Base-by-base conservation (phyloP, 352 stramenopile species). In the Thalassiosira hispida region DNA sequence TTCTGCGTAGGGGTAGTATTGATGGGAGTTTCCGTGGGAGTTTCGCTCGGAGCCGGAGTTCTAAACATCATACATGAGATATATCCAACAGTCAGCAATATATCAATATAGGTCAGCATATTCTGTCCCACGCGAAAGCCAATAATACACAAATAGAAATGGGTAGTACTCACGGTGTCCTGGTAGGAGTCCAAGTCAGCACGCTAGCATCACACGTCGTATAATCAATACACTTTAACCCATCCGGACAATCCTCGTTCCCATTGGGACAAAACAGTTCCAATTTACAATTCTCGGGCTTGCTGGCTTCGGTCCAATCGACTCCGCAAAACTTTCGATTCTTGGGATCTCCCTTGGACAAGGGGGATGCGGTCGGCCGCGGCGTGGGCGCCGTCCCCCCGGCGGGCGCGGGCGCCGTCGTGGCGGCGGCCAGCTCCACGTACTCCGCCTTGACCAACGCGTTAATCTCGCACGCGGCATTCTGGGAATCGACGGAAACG, bases 391-490 rank as follows among this genome's bases (percentile, higher is more conserved):
- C 22, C 7, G 27, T 1, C 20, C 11, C 25, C n/a, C 12, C 20
- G 20, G 64, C 25, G 51, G 20, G 44, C 16, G 4, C 7, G 14
- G 44, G n/a, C n/a, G n/a, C n/a, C n/a, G n/a, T n/a, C n/a, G n/a
- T n/a, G n/a, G n/a, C n/a, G n/a, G n/a, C n/a, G n/a, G n/a, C n/a
- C n/a, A n/a, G n/a, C n/a, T n/a, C n/a, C n/a, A n/a, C n/a, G 20
- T 64, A 79, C 22, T 86, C 79, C n/a, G 64, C 59, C 38, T 87
- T 87, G 8, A 57, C 51, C 35, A 87, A 71, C 25, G 68, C 71
- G 57, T 87, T 87, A 35, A 87, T 87, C 59, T 87, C 80, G 46
- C 80, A 87, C 0, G 72, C 64, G 8, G 60, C 33, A 64, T 85
- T 81, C 7, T 67, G 51, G 16, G 16, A 38, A 42, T 80, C 52